phyloP scores from a whole-genome alignment of 306 rosid species.

The Amphicarpaea edgeworthii region DNA sequence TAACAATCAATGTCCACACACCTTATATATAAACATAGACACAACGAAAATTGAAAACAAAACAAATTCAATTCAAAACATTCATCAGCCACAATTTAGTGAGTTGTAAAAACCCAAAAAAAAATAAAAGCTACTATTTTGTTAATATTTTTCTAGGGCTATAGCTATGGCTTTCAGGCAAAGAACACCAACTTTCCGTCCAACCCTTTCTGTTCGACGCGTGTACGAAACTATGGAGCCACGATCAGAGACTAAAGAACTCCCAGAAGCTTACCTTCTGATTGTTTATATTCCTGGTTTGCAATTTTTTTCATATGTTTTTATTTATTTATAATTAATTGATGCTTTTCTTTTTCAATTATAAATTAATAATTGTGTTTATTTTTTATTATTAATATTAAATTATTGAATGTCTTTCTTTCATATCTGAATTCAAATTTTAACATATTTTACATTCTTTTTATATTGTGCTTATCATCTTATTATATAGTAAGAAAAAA shows the following conservation, averaged over 20 bases:
- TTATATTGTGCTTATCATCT: neutral
- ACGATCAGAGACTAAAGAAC: constrained; percentile 51
- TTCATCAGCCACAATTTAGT: constrained; percentile 15
- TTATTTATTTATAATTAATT: neutral
- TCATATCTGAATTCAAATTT: neutral
- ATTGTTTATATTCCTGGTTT: constrained; percentile 60
- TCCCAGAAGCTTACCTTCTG: constrained; percentile 40
- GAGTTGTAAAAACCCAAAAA: neutral
- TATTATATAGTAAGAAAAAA: neutral
- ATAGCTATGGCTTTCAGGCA: constrained; percentile 54
- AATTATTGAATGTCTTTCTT: neutral
- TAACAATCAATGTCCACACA: neutral
- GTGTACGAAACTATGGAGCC: constrained; percentile 56
- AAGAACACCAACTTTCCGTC: constrained; percentile 36
- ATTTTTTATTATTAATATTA: neutral
- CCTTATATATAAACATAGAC: constrained; percentile 6
- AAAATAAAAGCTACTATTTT: neutral
- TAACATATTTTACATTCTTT: neutral
- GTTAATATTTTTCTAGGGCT: neutral
- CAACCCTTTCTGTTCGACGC: constrained; percentile 42
- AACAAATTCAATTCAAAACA: constrained; percentile 10
- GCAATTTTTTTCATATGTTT: neutral
- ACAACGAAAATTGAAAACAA: constrained; percentile 3
- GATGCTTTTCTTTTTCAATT: neutral
- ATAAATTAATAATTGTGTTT: neutral